phyloP scores from a whole-genome alignment of 768 basidiomycete genomes.

The Atractiella rhizophila region DNA sequence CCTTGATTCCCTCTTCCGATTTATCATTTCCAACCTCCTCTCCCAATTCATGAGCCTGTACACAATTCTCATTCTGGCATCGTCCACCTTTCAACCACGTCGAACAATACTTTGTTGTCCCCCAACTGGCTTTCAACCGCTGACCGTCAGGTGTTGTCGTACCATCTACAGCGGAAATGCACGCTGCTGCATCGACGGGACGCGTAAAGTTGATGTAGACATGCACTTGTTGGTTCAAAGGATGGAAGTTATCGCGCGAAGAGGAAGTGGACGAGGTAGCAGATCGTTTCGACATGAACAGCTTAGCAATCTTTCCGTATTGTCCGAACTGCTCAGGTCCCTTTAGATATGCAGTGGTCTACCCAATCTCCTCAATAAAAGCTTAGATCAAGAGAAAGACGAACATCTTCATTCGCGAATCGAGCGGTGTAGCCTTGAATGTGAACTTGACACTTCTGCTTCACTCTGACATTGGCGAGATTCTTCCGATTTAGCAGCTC shows the following conservation, averaged over 20 bases:
- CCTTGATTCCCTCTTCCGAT: constrained; percentile 21
- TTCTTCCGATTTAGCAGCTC: constrained; percentile 60
- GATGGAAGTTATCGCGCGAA: constrained; percentile 8
- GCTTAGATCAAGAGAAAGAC: constrained; percentile 15
- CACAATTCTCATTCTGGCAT: constrained; percentile 70
- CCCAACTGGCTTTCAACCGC: constrained; percentile 75
- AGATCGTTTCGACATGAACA: constrained; percentile 66
- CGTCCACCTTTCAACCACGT: constrained; percentile 58
- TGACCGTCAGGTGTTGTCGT: constrained; percentile 67
- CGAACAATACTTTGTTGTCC: constrained; percentile 96
- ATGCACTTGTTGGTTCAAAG: constrained; percentile 34
- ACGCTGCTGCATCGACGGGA: constrained; percentile 77
- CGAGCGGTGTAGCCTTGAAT: constrained; percentile 82
- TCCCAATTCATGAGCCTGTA: constrained; percentile 93
- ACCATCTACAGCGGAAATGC: constrained; percentile 79
- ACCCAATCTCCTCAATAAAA: constrained; percentile 1
- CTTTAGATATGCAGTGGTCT: constrained; percentile 77
- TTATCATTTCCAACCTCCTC: constrained; percentile 81
- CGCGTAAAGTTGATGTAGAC: constrained; percentile 88
- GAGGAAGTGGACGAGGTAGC: constrained; percentile 6
- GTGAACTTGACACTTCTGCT: constrained; percentile 85
- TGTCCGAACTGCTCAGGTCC: constrained; percentile 94
- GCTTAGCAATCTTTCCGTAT: constrained; percentile 92
- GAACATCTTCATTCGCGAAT: constrained; percentile 86
- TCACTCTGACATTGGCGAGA: constrained; percentile 79